These are phyloP conservation scores for Penicillium goetzii DNA, from an alignment of 495 filamentous ascomycete genomes.

Conservation along the genomic window DNA sequence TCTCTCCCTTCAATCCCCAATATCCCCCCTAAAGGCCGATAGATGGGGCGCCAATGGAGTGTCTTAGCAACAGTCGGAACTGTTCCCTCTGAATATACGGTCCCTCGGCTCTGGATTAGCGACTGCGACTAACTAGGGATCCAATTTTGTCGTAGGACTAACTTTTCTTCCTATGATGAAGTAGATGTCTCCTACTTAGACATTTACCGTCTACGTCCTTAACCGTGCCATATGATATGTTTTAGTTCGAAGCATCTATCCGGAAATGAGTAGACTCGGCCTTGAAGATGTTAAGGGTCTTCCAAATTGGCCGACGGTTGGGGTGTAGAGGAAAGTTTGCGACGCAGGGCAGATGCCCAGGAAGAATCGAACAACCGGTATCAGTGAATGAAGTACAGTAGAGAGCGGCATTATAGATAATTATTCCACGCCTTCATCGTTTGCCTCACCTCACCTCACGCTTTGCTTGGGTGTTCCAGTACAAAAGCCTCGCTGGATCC, in stretches of 20 bases:
- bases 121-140: slow-evolving; percentile 86
- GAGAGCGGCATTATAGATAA: background rate
- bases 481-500: background rate
- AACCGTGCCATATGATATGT: slow-evolving; percentile 71
- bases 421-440: background rate
- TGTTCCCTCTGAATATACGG: slow-evolving; percentile 83
- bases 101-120: slow-evolving; percentile 79
- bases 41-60: slow-evolving; percentile 44
- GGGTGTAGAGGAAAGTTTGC: slow-evolving; percentile 52
- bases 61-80: slow-evolving; percentile 91
- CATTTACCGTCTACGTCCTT: slow-evolving; percentile 74
- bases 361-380: slow-evolving; percentile 1
- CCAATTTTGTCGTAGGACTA: slow-evolving; percentile 85
- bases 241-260: slow-evolving; percentile 72
- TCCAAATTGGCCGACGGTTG: slow-evolving; percentile 74
- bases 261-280: slow-evolving; percentile 79
- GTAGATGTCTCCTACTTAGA: slow-evolving; percentile 70
- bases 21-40: background rate
- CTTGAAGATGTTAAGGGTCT: slow-evolving; percentile 81
- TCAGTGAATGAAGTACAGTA: background rate
- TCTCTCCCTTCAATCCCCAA: slow-evolving; percentile 7
- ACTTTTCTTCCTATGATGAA: slow-evolving; percentile 90
- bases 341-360: slow-evolving; percentile 3
- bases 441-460: background rate
- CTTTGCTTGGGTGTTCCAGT: background rate